These are phyloP conservation scores for Albophoma yamanashiensis DNA, from an alignment of 2,329 filamentous ascomycete species.

Conservation along the genomic window DNA sequence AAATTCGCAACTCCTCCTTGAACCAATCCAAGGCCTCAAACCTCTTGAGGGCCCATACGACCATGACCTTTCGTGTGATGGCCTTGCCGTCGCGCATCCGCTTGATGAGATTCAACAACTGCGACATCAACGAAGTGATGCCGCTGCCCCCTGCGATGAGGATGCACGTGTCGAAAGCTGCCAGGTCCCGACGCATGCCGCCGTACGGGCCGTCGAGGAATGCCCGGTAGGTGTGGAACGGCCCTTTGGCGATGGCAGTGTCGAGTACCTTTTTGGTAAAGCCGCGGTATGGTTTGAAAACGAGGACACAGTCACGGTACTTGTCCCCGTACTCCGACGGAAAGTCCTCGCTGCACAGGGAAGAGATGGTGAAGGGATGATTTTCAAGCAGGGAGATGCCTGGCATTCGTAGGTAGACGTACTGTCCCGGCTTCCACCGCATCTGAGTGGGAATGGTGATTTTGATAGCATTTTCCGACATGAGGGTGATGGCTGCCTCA, in stretches of 20 bases:
- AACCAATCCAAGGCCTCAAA: constrained; percentile 97
- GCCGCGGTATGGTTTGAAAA: constrained; percentile 84
- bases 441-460: constrained; percentile 89
- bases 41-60: constrained; percentile 88
- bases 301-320: constrained; percentile 79
- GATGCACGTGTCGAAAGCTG: constrained; percentile 87
- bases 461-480: constrained; percentile 92
- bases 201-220: constrained; percentile 93
- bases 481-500: constrained; percentile 77
- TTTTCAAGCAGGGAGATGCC: constrained; percentile 85
- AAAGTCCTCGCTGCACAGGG: constrained; percentile 85
- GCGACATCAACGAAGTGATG: constrained; percentile 86
- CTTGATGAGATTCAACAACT: constrained; percentile 89
- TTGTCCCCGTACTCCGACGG: constrained; percentile 83
- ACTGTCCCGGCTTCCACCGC: constrained; percentile 88
- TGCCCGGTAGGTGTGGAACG: constrained; percentile 83
- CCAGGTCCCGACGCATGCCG: constrained; percentile 81
- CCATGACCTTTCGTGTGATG: constrained; percentile 79
- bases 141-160: constrained; percentile 90
- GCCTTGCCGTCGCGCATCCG: constrained; percentile 92
- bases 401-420: constrained; percentile 89
- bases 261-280: constrained; percentile 82
- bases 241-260: constrained; percentile 73
- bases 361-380: constrained; percentile 91
- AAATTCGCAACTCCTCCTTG: constrained; percentile 86